Conservation (phyloP, 164 flowering plant species). For the Stephania cephalantha region DNA sequence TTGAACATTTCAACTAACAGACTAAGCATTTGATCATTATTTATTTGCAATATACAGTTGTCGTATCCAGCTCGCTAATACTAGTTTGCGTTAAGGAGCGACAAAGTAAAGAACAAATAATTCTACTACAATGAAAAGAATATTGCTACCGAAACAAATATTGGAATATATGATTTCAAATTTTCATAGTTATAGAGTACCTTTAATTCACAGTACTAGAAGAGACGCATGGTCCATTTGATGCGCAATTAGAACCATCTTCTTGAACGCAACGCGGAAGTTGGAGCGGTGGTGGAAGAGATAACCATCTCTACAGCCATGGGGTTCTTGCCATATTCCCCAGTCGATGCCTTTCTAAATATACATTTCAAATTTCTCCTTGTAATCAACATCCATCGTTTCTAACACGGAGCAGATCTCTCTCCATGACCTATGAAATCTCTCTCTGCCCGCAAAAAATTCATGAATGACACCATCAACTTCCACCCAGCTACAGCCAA, state of each 20-base stretch:
- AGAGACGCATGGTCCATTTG: not conserved
- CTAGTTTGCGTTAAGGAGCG: not conserved
- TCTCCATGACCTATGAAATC: slow-evolving; percentile 2
- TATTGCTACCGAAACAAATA: not conserved
- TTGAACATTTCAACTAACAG: not conserved
- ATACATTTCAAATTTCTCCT: not conserved
- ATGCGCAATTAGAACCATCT: not conserved
- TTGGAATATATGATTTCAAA: not conserved
- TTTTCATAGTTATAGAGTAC: not conserved
- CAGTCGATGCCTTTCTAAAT: not conserved
- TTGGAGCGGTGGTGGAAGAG: too few species aligned
- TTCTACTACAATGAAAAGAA: too few species aligned
- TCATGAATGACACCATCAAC: slow-evolving; percentile 18
- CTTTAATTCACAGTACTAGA: not conserved
- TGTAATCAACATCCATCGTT: slow-evolving; percentile 4
- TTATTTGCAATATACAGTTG: not conserved
- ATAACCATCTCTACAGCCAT: too few species aligned
- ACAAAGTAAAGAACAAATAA: too few species aligned
- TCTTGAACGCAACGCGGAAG: not conserved
- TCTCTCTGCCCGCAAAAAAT: slow-evolving; percentile 17
- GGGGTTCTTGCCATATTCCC: not conserved
- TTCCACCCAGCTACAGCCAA: slow-evolving; percentile 20
- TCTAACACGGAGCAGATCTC: slow-evolving; percentile 6
- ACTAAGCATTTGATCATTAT: not conserved
- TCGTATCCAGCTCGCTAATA: not conserved